phyloP scores from a whole-genome alignment of 2,329 filamentous ascomycete genomes.

The Chaetomiaceae sp. region DNA sequence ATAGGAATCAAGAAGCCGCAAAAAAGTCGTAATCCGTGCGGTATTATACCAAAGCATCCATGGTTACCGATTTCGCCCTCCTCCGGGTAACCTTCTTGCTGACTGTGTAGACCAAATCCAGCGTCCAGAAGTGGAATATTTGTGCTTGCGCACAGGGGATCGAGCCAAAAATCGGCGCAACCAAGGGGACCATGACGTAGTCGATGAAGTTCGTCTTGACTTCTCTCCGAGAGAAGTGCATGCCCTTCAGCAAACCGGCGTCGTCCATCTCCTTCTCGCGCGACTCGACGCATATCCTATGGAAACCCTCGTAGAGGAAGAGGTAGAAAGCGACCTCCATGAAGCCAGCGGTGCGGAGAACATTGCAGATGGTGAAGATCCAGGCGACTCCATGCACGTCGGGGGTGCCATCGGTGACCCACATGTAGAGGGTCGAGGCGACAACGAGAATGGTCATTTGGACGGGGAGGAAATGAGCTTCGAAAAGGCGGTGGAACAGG shows the following conservation, averaged over 20 bases:
- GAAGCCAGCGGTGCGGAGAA: slow-evolving; percentile 58
- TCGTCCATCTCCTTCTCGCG: slow-evolving; percentile 64
- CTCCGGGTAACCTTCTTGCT: slow-evolving; percentile 63
- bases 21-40: slow-evolving; percentile 10
- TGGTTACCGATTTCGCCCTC: slow-evolving; percentile 42
- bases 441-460: slow-evolving; percentile 63
- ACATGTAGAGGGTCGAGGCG: slow-evolving; percentile 56
- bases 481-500: slow-evolving; percentile 64
- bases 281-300: slow-evolving; percentile 54
- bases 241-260: slow-evolving; percentile 59
- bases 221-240: slow-evolving; percentile 59
- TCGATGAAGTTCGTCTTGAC: slow-evolving; percentile 56
- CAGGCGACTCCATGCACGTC: slow-evolving; percentile 53
- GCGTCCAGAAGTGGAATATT: slow-evolving; percentile 65
- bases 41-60: slow-evolving; percentile 43
- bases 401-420: slow-evolving; percentile 46
- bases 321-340: slow-evolving; percentile 60
- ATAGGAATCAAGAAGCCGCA: background rate
- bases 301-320: slow-evolving; percentile 64
- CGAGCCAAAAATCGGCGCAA: slow-evolving; percentile 63
- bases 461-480: slow-evolving; percentile 67
- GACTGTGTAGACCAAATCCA: slow-evolving; percentile 65
- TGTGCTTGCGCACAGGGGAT: slow-evolving; percentile 65
- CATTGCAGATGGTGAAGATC: slow-evolving; percentile 57
- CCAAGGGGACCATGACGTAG: slow-evolving; percentile 61